Percentiles rank a stretch among this genome's conserved stretches.
phyloP scores from a whole-genome alignment of 1,284 basidiomycete genomes.

The Abortiporus biennis region DNA sequence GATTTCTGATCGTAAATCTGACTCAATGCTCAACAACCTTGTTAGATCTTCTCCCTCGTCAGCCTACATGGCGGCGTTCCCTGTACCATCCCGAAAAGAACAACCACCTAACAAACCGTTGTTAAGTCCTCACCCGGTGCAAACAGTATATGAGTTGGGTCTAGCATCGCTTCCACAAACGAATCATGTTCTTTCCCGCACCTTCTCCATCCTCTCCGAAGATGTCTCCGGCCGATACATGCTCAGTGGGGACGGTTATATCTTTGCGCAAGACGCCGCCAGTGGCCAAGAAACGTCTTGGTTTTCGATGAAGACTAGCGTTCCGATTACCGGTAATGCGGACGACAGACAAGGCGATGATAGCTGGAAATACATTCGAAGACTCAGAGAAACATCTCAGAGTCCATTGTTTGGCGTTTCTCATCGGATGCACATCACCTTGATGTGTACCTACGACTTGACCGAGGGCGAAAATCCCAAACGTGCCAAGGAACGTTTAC shows the following conservation, averaged over 20 bases:
- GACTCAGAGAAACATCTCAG: slow-evolving; percentile 37
- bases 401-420: slow-evolving; percentile 53
- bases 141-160: slow-evolving; percentile 48
- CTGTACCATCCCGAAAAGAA: slow-evolving; percentile 42
- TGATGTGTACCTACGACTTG: slow-evolving; percentile 51
- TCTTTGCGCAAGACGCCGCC: slow-evolving; percentile 9
- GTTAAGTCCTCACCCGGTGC: slow-evolving; percentile 43
- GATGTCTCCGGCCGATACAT: slow-evolving; percentile 37
- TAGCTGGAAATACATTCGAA: slow-evolving; percentile 39
- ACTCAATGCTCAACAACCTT: neutral
- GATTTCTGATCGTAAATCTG: neutral
- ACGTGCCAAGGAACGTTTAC: slow-evolving; percentile 28
- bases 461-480: slow-evolving; percentile 27
- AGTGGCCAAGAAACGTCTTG: slow-evolving; percentile 31
- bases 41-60: slow-evolving; percentile 23
- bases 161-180: slow-evolving; percentile 25
- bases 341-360: slow-evolving; percentile 18
- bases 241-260: slow-evolving; percentile 26
- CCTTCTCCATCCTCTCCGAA: slow-evolving; percentile 49
- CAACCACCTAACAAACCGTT: slow-evolving; percentile 63
- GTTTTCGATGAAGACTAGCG: slow-evolving; percentile 52
- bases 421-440: slow-evolving; percentile 47
- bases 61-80: slow-evolving; percentile 39
- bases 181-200: slow-evolving; percentile 23
- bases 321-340: slow-evolving; percentile 38